These are phyloP conservation scores for Brettanomyces naardenensis DNA, from an alignment of 805 yeast genomes.

Conservation along the genomic window DNA sequence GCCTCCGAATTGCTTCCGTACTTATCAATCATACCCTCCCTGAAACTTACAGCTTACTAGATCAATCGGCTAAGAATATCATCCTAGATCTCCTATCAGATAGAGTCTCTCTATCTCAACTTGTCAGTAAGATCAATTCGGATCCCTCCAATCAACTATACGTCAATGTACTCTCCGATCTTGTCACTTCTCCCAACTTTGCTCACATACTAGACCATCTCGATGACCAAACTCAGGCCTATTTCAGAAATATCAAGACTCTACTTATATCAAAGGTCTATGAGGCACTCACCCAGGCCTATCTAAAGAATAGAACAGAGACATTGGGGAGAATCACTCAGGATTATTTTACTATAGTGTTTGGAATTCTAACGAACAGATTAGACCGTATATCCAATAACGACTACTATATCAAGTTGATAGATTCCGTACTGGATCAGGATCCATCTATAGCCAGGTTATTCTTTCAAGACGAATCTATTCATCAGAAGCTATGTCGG, in stretches of 20 bases:
- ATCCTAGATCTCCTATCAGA: conserved; percentile 9
- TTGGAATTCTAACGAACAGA: neutral
- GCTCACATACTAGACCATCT: neutral
- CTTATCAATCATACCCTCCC: conserved; percentile 14
- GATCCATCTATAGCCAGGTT: neutral
- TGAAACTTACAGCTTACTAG: conserved; percentile 13
- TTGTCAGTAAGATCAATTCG: conserved; percentile 6
- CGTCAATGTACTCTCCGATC: neutral
- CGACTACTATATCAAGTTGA: neutral
- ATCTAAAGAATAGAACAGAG: conserved; percentile 1
- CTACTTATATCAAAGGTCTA: neutral
- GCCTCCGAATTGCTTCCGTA: conserved; percentile 5
- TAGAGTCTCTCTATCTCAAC: conserved; percentile 19
- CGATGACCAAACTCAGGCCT: neutral
- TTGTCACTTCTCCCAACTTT: neutral
- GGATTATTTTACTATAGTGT: neutral
- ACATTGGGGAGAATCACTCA: neutral
- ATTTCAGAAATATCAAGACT: conserved; percentile 2
- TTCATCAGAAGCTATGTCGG: neutral
- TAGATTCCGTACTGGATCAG: neutral
- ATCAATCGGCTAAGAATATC: neutral
- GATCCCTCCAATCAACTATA: neutral
- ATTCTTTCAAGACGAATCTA: neutral
- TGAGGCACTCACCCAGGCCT: conserved; percentile 8
- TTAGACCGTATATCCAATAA: neutral